Evolutionary conservation across 2,329 filamentous ascomycete genomes (phyloP).

Genomic region (Tolypocladium amazonense): DNA sequence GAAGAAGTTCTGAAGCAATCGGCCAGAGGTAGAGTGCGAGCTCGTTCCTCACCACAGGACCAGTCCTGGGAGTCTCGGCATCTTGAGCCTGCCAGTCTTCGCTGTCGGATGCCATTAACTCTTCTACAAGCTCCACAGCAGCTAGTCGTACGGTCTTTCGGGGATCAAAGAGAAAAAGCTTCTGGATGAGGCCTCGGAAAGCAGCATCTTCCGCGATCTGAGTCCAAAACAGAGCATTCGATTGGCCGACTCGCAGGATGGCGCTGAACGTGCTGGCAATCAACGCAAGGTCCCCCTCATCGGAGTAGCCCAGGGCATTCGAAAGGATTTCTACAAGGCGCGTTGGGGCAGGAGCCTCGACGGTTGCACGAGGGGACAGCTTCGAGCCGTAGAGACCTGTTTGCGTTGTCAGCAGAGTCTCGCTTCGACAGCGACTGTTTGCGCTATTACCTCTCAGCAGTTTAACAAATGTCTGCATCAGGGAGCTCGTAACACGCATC

Average conservation of each 20-base stretch:
- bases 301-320: slow-evolving; percentile 9
- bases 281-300: slow-evolving; percentile 14
- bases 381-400: background rate
- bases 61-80: background rate
- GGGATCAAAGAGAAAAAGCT: slow-evolving; percentile 16
- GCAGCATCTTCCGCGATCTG: slow-evolving; percentile 10
- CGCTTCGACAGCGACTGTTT: background rate
- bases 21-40: slow-evolving; percentile 18
- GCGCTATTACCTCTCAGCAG: slow-evolving; percentile 14
- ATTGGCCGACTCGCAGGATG: slow-evolving; percentile 17
- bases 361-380: background rate
- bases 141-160: slow-evolving; percentile 16
- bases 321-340: slow-evolving; percentile 15
- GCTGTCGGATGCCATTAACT: slow-evolving; percentile 8
- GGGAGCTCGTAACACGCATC: slow-evolving; percentile 14
- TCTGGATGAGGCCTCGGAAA: slow-evolving; percentile 12
- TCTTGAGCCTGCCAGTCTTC: slow-evolving; percentile 1
- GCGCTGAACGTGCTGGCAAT: slow-evolving; percentile 15
- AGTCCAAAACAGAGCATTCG: slow-evolving; percentile 17
- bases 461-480: slow-evolving; percentile 17
- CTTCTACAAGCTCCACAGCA: slow-evolving; percentile 23
- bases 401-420: background rate
- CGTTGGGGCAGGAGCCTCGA: slow-evolving; percentile 19
- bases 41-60: background rate
- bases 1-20: slow-evolving; percentile 22